A percentile compares a stretch with the other conserved stretches of the same genome.
Conservation (phyloP, 2,329 filamentous ascomycete species). For the Botrytis porri region DNA sequence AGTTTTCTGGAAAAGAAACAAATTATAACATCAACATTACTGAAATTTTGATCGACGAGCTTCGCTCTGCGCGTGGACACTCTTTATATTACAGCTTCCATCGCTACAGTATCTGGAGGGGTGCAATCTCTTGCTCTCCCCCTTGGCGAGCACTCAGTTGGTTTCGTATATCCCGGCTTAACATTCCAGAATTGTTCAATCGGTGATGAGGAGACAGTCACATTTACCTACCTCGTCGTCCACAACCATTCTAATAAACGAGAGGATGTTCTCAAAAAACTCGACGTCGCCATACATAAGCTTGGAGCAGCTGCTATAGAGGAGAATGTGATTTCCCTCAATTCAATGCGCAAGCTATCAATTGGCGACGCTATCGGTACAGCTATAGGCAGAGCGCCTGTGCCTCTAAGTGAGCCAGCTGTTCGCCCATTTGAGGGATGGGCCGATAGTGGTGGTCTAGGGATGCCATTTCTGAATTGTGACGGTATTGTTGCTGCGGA, state of each 20-base stretch:
- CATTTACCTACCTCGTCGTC: slow-evolving; percentile 2
- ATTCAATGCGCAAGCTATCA: not conserved
- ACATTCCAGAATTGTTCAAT: not conserved
- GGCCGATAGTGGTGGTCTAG: slow-evolving; percentile 1
- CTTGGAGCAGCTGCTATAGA: slow-evolving; percentile 2
- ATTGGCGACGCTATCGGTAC: slow-evolving; percentile 10
- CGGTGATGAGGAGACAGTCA: slow-evolving; percentile 3
- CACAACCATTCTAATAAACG: slow-evolving; percentile 7
- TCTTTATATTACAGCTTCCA: slow-evolving; percentile 8
- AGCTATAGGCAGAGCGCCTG: not conserved
- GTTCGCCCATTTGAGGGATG: slow-evolving; percentile 4
- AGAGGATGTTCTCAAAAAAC: slow-evolving; percentile 1
- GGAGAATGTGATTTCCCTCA: not conserved
- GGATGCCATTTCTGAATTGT: slow-evolving; percentile 14
- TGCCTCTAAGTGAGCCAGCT: not conserved
- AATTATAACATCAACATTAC: slow-evolving; percentile 2
- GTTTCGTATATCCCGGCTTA: slow-evolving; percentile 6
- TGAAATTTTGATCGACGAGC: not conserved
- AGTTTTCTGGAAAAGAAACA: slow-evolving; percentile 1
- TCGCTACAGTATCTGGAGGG: not conserved
- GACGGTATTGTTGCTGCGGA: slow-evolving; percentile 5
- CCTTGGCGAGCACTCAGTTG: not conserved
- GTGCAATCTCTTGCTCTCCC: not conserved
- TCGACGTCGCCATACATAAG: not conserved
- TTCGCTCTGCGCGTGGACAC: slow-evolving; percentile 3